Base-by-base conservation (phyloP, 345 rosid species). In the Citrus unshiu region DNA sequence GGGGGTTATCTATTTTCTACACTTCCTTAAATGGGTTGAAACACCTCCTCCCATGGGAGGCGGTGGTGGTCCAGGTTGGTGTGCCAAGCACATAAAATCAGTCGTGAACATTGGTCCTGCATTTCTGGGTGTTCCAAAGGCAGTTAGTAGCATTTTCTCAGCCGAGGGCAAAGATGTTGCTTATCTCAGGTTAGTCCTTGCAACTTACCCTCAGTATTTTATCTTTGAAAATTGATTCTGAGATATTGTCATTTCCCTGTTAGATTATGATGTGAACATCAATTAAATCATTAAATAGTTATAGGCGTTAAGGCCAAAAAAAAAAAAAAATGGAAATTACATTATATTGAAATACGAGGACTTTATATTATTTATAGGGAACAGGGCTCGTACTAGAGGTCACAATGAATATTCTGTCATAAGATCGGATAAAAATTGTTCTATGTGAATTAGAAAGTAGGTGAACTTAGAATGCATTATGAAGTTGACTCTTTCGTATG, bases 21-120 rank as follows among this genome's bases (percentile, higher is more conserved):
- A 94, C 84, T 92, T 94, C 86, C 91, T 91, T 67, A 91, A 91
- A 83, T 92, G 95, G 98, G 92, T 94, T 51, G 94, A 92, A 87
- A 70, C 87, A 61, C 90, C 92, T 71, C 81, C 90, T 81, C 86
- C 87, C 2, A 71, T 83, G 80, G 92, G 97, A 49, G 95, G 94
- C 0, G 87, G 90, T 64, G 95, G 93, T 40, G 93, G 90, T 65
- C 69, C 89, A 22, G 82, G 85, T 85, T 92, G 94, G 95, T 90
- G 91, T 72, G 85, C 86, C 34, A 91, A 91, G 83, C 85, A 92
- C 83, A 88, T 91, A 81, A 92, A 91, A 83, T 83, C 95, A 1
- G 65, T 91, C 21, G 84, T 90, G 88, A 94, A 94, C 73, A 87
- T 92, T 9, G 93, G 90, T 68, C 93, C 94, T 0, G 62, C 93